These are phyloP conservation scores for Silene conica DNA, from an alignment of 148 eudicot species.

Conservation along the genomic window DNA sequence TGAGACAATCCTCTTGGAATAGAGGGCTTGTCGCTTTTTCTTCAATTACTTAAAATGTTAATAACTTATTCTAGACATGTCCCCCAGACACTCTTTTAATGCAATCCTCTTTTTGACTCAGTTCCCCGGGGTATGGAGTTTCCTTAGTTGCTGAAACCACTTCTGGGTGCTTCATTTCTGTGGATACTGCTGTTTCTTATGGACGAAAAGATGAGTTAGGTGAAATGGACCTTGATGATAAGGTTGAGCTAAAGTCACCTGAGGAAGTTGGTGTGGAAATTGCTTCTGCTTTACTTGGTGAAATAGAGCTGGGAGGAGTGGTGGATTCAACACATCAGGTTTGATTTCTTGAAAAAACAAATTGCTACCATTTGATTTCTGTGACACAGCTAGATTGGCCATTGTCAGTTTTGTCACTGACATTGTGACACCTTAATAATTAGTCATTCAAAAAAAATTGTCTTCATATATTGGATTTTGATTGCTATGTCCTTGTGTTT, in stretches of 20 bases:
- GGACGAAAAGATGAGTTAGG: slow-evolving; percentile 42
- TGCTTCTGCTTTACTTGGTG: slow-evolving; percentile 63
- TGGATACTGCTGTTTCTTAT: slow-evolving; percentile 66
- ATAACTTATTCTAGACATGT: not conserved
- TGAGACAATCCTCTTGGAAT: not conserved
- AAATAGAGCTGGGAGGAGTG: slow-evolving; percentile 90
- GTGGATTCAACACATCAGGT: slow-evolving; percentile 98
- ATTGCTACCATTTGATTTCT: not conserved
- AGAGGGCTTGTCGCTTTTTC: not conserved
- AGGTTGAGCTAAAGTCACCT: slow-evolving; percentile 45
- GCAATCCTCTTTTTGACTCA: slow-evolving; percentile 27
- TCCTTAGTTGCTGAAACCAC: slow-evolving; percentile 84
- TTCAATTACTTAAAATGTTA: not conserved
- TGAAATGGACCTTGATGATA: slow-evolving; percentile 47
- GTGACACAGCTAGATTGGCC: not conserved
- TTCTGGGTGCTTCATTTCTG: slow-evolving; percentile 77
- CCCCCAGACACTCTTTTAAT: not conserved
- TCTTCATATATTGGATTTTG: no score
- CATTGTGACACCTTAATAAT: not conserved
- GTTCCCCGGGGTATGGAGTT: slow-evolving; percentile 94
- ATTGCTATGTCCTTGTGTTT: no score
- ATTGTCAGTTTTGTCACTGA: no score
- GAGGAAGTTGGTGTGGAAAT: slow-evolving; percentile 70
- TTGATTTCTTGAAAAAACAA: slow-evolving; percentile 14
- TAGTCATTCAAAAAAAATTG: no score